Base-by-base conservation (phyloP, 176 grass and related monocot genomes). In the Lolium perenne region DNA sequence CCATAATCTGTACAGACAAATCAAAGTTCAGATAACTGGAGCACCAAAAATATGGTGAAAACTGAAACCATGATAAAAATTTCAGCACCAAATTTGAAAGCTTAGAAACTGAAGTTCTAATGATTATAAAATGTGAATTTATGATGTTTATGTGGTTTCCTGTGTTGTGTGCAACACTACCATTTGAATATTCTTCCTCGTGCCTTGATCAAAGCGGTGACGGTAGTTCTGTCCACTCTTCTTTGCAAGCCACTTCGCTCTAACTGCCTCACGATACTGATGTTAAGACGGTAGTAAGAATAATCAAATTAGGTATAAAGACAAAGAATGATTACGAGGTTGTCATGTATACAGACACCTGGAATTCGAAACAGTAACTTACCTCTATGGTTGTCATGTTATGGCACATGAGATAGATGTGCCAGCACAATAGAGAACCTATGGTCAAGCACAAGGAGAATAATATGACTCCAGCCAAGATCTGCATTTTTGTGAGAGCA, bases 371-470 rank as follows among this genome's bases (percentile, higher is more conserved):
- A 82, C 63, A 65, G 10, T 56, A 35, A 75, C 85, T 80, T 57
- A 94, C 97, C 92, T 98, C 94, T 84, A 98, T 98, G 35, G 97
- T 96, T 79, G 93, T 96, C 94, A 94, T 89, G 92, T 98, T 98
- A 74, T 94, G 82, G 73, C 88, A 80, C 63, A 92, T 79, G 64
- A 98, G 93, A 88, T 94, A 98, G 49, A 96, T 90, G 73, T 98
- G 97, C 97, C 97, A 98, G 82, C 92, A 91, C 71, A 95, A 84
- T 40, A 95, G 77, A 90, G 88, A 94, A 71, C 94, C 91, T 38
- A 91, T 92, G 25, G 92, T 93, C 83, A 95, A 84, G 82, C 86
- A 91, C 88, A 98, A 91, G 13, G 80, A 89, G 88, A 92, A 76
- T 23, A 91, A 81, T 38, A 96, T 13, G 43, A 60, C 68, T 73